These are phyloP conservation scores for Edaphochlamys debaryana DNA, from an alignment of 139 green algal species.

Conservation along the genomic window DNA sequence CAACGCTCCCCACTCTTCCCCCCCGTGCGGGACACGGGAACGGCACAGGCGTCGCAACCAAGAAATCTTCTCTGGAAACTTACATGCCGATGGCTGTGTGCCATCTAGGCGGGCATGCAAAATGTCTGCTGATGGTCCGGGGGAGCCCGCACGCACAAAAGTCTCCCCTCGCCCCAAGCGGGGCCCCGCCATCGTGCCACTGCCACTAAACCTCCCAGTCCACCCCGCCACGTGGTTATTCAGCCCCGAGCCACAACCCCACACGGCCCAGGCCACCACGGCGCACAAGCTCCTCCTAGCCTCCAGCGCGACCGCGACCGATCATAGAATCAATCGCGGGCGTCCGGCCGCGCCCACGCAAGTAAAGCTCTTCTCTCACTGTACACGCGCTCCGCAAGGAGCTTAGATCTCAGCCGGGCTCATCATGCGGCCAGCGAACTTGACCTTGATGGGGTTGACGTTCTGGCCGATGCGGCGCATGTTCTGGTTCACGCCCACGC, in stretches of 20 bases:
- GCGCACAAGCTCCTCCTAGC: neutral
- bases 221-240: neutral
- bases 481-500: constrained; percentile 89
- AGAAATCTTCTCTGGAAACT: too few species aligned
- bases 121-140: too few species aligned
- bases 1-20: too few species aligned
- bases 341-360: neutral
- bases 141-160: too few species aligned
- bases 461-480: constrained; percentile 96
- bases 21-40: too few species aligned
- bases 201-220: too few species aligned
- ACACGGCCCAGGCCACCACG: neutral
- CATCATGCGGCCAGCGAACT: constrained; percentile 45
- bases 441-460: constrained; percentile 85
- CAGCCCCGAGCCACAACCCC: neutral
- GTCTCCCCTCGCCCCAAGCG: too few species aligned
- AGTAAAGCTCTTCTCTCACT: constrained; percentile 13
- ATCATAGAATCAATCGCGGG: constrained; percentile 4
- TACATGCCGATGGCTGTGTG: too few species aligned
- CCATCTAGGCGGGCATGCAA: too few species aligned
- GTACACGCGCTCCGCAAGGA: neutral
- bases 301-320: neutral
- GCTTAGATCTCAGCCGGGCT: constrained; percentile 36
- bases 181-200: too few species aligned
- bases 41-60: too few species aligned